These are phyloP conservation scores for Rhexocercosporidium sp. DNA, from an alignment of 2,329 filamentous ascomycete genomes.

Conservation along the genomic window DNA sequence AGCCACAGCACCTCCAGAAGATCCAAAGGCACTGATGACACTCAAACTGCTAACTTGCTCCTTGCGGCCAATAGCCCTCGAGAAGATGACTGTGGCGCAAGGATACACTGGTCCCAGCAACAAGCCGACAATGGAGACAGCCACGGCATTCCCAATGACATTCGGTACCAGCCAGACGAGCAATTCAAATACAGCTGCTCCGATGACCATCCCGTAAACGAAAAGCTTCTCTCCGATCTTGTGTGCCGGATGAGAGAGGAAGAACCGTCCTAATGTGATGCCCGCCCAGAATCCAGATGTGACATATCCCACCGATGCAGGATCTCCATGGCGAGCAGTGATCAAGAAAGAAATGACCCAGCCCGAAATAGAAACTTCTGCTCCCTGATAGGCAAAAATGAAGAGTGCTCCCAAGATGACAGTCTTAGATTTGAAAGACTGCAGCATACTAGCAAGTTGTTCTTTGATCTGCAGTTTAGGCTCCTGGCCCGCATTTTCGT, in stretches of 20 bases:
- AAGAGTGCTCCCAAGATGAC: slow-evolving; percentile 79
- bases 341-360: slow-evolving; percentile 90
- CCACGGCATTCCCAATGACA: slow-evolving; percentile 71
- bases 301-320: slow-evolving; percentile 77
- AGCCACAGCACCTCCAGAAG: slow-evolving; percentile 70
- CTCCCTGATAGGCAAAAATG: slow-evolving; percentile 86
- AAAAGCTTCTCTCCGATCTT: slow-evolving; percentile 73
- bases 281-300: slow-evolving; percentile 75
- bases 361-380: slow-evolving; percentile 82
- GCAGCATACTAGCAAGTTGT: slow-evolving; percentile 47
- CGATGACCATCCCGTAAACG: slow-evolving; percentile 66
- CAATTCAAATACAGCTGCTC: slow-evolving; percentile 71
- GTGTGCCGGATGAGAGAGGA: slow-evolving; percentile 69
- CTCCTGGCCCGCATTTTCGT: slow-evolving; percentile 18
- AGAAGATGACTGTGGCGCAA: slow-evolving; percentile 69
- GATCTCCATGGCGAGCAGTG: slow-evolving; percentile 70
- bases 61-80: slow-evolving; percentile 60
- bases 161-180: slow-evolving; percentile 81
- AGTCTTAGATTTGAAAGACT: slow-evolving; percentile 53
- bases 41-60: slow-evolving; percentile 68
- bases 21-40: slow-evolving; percentile 72
- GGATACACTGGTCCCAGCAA: slow-evolving; percentile 82
- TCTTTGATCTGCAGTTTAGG: slow-evolving; percentile 39
- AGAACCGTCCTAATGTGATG: slow-evolving; percentile 77
- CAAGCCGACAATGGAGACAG: slow-evolving; percentile 72